phyloP scores from a whole-genome alignment of 768 basidiomycete species.

The Fomitopsis serialis region DNA sequence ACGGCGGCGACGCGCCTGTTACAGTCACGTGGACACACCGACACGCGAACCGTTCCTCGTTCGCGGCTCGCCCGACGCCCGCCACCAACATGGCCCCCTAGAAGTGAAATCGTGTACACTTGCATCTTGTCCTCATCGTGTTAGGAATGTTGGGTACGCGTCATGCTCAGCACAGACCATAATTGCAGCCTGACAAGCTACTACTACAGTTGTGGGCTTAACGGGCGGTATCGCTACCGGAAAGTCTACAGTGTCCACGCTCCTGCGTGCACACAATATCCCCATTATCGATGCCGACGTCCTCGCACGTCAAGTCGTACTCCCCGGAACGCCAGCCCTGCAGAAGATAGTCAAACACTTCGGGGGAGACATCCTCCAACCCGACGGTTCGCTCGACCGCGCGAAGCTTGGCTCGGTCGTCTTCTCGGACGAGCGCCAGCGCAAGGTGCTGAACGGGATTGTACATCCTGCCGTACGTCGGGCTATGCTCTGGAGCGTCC shows the following conservation, averaged over 20 bases:
- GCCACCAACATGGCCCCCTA: too few species aligned
- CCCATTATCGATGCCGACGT: conserved; percentile 94
- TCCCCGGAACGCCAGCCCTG: conserved; percentile 76
- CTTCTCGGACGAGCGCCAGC: conserved; percentile 70
- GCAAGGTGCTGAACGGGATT: conserved; percentile 74
- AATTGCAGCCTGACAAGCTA: too few species aligned
- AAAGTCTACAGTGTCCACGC: conserved; percentile 85
- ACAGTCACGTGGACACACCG: too few species aligned
- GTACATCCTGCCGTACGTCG: conserved; percentile 87
- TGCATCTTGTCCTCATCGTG: too few species aligned
- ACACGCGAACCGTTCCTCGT: too few species aligned
- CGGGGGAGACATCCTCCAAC: conserved; percentile 59
- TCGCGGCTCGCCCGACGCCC: too few species aligned
- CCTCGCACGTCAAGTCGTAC: conserved; percentile 80
- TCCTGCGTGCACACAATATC: conserved; percentile 60
- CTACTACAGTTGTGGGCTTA: conserved; percentile 74
- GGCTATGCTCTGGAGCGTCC: conserved; percentile 65
- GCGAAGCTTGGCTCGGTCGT: conserved; percentile 79
- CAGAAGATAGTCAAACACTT: conserved; percentile 63
- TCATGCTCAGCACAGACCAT: too few species aligned
- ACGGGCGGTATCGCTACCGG: conserved; percentile 97
- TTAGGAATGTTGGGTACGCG: too few species aligned
- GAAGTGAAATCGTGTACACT: too few species aligned
- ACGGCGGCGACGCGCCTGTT: too few species aligned
- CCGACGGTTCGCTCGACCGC: conserved; percentile 74